A percentile compares a stretch with the other conserved stretches of the same genome.
These are phyloP conservation scores for Penicillium antarcticum DNA, from an alignment of 495 filamentous ascomycete species.

Conservation along the genomic window DNA sequence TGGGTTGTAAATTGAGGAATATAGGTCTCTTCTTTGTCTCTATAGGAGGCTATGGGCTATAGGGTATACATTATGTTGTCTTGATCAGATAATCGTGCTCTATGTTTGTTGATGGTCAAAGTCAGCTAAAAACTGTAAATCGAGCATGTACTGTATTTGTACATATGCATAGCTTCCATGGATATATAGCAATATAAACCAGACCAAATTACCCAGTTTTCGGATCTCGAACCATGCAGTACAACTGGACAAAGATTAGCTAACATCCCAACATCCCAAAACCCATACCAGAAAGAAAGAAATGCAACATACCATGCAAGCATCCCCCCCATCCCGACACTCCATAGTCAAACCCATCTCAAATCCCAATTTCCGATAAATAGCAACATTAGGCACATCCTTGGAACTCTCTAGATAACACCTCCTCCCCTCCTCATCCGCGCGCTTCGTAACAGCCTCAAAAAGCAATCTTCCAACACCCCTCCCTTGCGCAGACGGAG, in stretches of 20 bases:
- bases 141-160: too few species aligned
- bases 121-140: too few species aligned
- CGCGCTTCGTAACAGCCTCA: slow-evolving; percentile 50
- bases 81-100: too few species aligned
- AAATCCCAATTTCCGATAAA: slow-evolving; percentile 64
- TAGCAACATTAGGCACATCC: slow-evolving; percentile 58
- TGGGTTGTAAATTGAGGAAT: too few species aligned
- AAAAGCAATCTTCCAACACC: slow-evolving; percentile 57
- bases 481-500: slow-evolving; percentile 53
- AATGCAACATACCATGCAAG: slow-evolving; percentile 27
- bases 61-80: too few species aligned
- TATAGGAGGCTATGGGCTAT: too few species aligned
- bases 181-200: too few species aligned
- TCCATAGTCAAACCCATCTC: slow-evolving; percentile 56
- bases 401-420: slow-evolving; percentile 64
- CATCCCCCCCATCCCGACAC: slow-evolving; percentile 54
- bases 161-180: too few species aligned
- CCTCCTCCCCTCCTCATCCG: slow-evolving; percentile 54
- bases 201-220: slow-evolving; percentile 7
- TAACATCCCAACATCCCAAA: slow-evolving; percentile 2
- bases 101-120: too few species aligned
- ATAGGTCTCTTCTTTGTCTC: too few species aligned
- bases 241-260: slow-evolving; percentile 20
- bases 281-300: background rate
- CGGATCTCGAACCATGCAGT: slow-evolving; percentile 32